phyloP scores from a whole-genome alignment of 2,329 filamentous ascomycete genomes.

The Xylaria arbuscula region DNA sequence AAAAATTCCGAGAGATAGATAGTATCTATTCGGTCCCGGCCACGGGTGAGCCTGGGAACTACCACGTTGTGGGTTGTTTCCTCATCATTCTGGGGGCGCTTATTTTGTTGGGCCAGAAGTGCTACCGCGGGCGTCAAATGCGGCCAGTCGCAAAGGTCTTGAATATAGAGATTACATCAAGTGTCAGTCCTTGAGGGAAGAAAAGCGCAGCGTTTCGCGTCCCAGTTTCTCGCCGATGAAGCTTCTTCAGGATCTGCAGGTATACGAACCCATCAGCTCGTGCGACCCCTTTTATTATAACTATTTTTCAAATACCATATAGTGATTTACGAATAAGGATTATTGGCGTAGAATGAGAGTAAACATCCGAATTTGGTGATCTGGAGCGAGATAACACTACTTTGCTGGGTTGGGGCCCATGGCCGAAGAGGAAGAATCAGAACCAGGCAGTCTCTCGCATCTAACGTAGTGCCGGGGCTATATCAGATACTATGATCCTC shows the following conservation, averaged over 20 bases:
- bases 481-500: slow-evolving; percentile 6
- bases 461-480: slow-evolving; percentile 6
- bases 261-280: not conserved
- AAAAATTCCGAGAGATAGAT: not conserved
- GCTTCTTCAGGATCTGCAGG: not conserved
- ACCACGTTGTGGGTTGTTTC: too few species aligned
- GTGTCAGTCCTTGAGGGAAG: too few species aligned
- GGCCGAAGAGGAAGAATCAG: not conserved
- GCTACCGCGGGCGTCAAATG: too few species aligned
- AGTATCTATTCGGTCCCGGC: too few species aligned
- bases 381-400: not conserved
- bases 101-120: too few species aligned
- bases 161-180: too few species aligned
- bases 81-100: too few species aligned
- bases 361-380: not conserved
- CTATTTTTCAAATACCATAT: too few species aligned
- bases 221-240: not conserved
- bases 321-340: not conserved
- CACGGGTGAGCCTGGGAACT: too few species aligned
- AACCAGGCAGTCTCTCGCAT: not conserved
- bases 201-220: too few species aligned
- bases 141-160: too few species aligned
- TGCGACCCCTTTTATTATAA: too few species aligned
- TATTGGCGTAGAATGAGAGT: not conserved
- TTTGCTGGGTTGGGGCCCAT: not conserved